phyloP scores from a whole-genome alignment of 2,329 filamentous ascomycete species.

The Dothidotthia symphoricarpi region DNA sequence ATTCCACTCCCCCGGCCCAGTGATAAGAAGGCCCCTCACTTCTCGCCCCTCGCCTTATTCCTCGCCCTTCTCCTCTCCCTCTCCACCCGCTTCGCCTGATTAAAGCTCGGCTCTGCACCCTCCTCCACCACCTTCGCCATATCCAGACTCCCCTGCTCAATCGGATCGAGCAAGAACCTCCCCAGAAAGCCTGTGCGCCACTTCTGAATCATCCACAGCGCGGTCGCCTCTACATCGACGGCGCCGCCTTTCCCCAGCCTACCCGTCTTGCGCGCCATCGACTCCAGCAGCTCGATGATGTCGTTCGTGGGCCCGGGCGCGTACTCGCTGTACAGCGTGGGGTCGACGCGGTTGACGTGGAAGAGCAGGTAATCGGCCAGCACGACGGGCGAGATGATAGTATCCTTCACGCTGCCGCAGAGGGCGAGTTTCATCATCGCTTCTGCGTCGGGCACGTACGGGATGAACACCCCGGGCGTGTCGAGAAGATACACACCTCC shows the following conservation, averaged over 20 bases:
- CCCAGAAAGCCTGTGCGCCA: slow-evolving; percentile 79
- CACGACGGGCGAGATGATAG: slow-evolving; percentile 72
- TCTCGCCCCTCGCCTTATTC: slow-evolving; percentile 24
- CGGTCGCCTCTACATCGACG: slow-evolving; percentile 69
- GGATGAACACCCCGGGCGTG: slow-evolving; percentile 92
- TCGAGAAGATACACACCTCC: slow-evolving; percentile 80
- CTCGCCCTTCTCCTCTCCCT: slow-evolving; percentile 52
- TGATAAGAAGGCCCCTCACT: no score
- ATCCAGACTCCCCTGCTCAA: slow-evolving; percentile 62
- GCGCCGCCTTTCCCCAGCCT: slow-evolving; percentile 70
- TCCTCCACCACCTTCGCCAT: slow-evolving; percentile 50
- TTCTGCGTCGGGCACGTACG: slow-evolving; percentile 80
- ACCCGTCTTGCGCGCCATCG: slow-evolving; percentile 71
- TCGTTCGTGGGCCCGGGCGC: slow-evolving; percentile 79
- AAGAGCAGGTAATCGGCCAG: slow-evolving; percentile 89
- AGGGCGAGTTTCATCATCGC: slow-evolving; percentile 95
- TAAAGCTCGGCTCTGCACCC: slow-evolving; percentile 57
- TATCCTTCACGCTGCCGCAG: slow-evolving; percentile 87
- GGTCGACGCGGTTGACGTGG: slow-evolving; percentile 69
- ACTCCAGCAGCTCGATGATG: slow-evolving; percentile 67
- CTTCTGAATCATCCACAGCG: slow-evolving; percentile 75
- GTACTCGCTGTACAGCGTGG: slow-evolving; percentile 62
- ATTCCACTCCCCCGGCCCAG: no score
- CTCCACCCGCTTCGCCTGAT: slow-evolving; percentile 65
- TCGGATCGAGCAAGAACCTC: slow-evolving; percentile 73